Evolutionary conservation across 768 basidiomycete species (phyloP).

Genomic region (Serendipita vermifera): DNA sequence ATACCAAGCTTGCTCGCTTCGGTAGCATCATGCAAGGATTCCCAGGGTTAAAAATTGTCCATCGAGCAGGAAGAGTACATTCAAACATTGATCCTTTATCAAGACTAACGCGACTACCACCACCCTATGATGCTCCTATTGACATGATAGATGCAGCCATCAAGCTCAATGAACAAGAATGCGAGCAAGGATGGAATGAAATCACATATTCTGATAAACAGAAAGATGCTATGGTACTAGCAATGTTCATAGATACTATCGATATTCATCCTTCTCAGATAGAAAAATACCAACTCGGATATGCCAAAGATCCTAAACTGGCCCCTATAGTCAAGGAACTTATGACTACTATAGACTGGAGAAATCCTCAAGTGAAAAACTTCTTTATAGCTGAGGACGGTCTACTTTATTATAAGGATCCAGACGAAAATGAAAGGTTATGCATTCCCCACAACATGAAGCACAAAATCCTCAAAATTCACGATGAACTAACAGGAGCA

Average conservation of each 20-base stretch:
- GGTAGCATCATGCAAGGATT: slow-evolving; percentile 27
- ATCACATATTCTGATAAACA: too few species aligned
- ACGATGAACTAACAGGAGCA: slow-evolving; percentile 18
- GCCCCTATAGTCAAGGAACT: too few species aligned
- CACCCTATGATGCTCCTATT: slow-evolving; percentile 18
- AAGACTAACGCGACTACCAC: slow-evolving; percentile 19
- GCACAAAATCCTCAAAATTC: slow-evolving; percentile 19
- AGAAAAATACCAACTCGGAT: too few species aligned
- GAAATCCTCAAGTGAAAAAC: slow-evolving; percentile 12
- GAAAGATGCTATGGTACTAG: too few species aligned
- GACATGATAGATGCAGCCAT: too few species aligned
- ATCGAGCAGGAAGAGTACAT: slow-evolving; percentile 28
- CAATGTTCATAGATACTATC: too few species aligned
- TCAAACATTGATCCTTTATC: slow-evolving; percentile 32
- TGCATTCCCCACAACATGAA: slow-evolving; percentile 20
- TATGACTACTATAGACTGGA: too few species aligned
- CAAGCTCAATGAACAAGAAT: too few species aligned
- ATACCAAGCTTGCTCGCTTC: slow-evolving; percentile 26
- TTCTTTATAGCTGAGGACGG: slow-evolving; percentile 14
- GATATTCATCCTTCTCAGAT: too few species aligned
- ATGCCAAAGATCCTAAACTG: too few species aligned
- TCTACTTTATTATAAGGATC: slow-evolving; percentile 22
- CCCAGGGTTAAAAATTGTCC: slow-evolving; percentile 26
- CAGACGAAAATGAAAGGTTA: slow-evolving; percentile 17
- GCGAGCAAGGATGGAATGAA: too few species aligned